Evolutionary conservation across 768 basidiomycete species (phyloP).

Genomic region (Tulasnella sp.): DNA sequence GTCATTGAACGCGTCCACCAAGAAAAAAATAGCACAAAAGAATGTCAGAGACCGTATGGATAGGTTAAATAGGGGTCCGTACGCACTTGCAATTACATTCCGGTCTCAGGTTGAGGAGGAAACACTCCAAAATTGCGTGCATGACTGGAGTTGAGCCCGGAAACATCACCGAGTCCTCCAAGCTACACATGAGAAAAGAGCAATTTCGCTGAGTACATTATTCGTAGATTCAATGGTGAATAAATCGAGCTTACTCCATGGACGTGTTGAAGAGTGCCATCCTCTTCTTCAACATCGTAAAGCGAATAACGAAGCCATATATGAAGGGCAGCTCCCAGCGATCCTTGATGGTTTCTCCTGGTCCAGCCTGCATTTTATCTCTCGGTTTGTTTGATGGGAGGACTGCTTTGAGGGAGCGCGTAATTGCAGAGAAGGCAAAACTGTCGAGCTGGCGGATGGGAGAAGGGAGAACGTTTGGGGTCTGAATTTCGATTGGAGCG

Average conservation of each 20-base stretch:
- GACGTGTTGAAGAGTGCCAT: conserved; percentile 68
- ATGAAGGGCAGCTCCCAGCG: conserved; percentile 84
- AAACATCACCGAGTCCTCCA: conserved; percentile 65
- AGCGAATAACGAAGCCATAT: conserved; percentile 76
- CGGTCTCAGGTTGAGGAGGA: conserved; percentile 72
- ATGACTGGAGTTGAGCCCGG: conserved; percentile 55
- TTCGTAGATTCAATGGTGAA: background rate
- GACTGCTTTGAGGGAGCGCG: background rate
- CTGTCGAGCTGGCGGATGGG: background rate
- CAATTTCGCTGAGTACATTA: background rate
- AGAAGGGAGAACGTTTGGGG: background rate
- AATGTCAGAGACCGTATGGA: too few species aligned
- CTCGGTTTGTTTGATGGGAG: too few species aligned
- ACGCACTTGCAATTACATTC: conserved; percentile 35
- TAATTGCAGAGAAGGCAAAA: background rate
- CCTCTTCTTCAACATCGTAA: conserved; percentile 62
- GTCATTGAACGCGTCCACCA: too few species aligned
- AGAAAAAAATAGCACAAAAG: background rate
- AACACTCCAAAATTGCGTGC: conserved; percentile 58
- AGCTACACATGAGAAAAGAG: conserved; percentile 31
- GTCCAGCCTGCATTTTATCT: background rate
- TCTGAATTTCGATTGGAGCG: too few species aligned
- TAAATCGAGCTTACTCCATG: conserved; percentile 57
- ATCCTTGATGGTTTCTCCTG: conserved; percentile 32
- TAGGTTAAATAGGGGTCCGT: too few species aligned